Evolutionary conservation across 495 filamentous ascomycete genomes (phyloP).

Genomic region (Penicillium mononematosum): DNA sequence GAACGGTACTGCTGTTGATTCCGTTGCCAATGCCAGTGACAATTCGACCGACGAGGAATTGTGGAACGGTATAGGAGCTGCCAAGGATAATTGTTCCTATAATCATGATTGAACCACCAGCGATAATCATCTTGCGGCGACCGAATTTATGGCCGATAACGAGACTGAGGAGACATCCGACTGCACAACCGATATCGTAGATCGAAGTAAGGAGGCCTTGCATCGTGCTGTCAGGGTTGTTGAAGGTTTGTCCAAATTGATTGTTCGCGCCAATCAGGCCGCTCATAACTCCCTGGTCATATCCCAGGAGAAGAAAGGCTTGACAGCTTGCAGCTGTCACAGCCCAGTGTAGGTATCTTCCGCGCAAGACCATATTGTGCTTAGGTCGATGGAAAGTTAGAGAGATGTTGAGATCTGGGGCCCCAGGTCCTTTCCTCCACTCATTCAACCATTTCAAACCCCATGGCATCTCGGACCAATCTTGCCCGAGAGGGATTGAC

Average conservation of each 20-base stretch:
- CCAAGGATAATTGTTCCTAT: slow-evolving; percentile 44
- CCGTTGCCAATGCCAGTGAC: slow-evolving; percentile 53
- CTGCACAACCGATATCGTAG: slow-evolving; percentile 49
- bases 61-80: slow-evolving; percentile 44
- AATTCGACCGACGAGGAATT: slow-evolving; percentile 51
- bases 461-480: slow-evolving; percentile 2
- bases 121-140: slow-evolving; percentile 43
- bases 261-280: slow-evolving; percentile 41
- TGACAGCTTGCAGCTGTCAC: slow-evolving; percentile 32
- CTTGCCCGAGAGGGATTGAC: not conserved
- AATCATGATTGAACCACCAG: slow-evolving; percentile 43
- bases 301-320: slow-evolving; percentile 39
- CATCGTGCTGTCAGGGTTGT: slow-evolving; percentile 38
- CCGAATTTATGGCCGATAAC: slow-evolving; percentile 43
- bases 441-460: not conserved
- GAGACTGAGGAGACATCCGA: slow-evolving; percentile 44
- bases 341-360: slow-evolving; percentile 24
- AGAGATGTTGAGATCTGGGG: not conserved
- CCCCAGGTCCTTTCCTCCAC: slow-evolving; percentile 8
- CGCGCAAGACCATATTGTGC: slow-evolving; percentile 19
- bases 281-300: slow-evolving; percentile 43
- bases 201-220: slow-evolving; percentile 47
- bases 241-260: slow-evolving; percentile 38
- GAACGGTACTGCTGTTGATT: slow-evolving; percentile 50
- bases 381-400: not conserved